phyloP scores from a whole-genome alignment of 108 stramenopile genomes.

The Conticribra weissflogii region DNA sequence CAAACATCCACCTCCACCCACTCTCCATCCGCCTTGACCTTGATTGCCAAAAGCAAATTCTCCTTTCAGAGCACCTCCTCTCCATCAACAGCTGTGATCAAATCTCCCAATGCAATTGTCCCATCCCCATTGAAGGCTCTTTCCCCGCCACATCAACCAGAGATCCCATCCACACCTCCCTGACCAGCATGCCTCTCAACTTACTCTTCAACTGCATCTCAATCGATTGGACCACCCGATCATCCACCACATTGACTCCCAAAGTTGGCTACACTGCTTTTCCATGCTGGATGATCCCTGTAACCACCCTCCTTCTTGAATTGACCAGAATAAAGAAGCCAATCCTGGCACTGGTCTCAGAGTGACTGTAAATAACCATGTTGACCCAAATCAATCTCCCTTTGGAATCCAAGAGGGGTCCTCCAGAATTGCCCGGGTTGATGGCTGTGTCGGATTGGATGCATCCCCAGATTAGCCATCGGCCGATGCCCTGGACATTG shows the following conservation, averaged over 20 bases:
- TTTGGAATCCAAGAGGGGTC: conserved; percentile 63
- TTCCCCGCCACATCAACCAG: conserved; percentile 58
- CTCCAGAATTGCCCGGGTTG: conserved; percentile 74
- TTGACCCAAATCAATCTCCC: conserved; percentile 87
- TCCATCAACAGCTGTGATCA: conserved; percentile 63
- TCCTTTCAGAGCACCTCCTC: conserved; percentile 60
- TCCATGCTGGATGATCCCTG: conserved; percentile 78
- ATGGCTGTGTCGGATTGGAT: conserved; percentile 84
- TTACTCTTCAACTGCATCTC: conserved; percentile 52
- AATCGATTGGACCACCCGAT: conserved; percentile 54
- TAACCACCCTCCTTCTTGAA: conserved; percentile 74
- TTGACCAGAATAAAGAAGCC: conserved; percentile 91
- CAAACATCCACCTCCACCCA: conserved; percentile 23
- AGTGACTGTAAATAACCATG: conserved; percentile 72
- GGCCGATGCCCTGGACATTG: conserved; percentile 75
- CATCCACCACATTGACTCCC: conserved; percentile 77
- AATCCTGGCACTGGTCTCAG: conserved; percentile 65
- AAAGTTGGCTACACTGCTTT: conserved; percentile 76
- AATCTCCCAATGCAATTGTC: conserved; percentile 60
- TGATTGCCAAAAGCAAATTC: conserved; percentile 62
- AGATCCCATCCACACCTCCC: conserved; percentile 52
- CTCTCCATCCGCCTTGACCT: conserved; percentile 22
- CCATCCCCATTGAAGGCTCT: conserved; percentile 52
- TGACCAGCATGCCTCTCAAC: conserved; percentile 67
- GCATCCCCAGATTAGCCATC: conserved; percentile 79